These are phyloP conservation scores for Excoecaria cochinchinensis DNA, from an alignment of 345 rosid species.

Conservation along the genomic window DNA sequence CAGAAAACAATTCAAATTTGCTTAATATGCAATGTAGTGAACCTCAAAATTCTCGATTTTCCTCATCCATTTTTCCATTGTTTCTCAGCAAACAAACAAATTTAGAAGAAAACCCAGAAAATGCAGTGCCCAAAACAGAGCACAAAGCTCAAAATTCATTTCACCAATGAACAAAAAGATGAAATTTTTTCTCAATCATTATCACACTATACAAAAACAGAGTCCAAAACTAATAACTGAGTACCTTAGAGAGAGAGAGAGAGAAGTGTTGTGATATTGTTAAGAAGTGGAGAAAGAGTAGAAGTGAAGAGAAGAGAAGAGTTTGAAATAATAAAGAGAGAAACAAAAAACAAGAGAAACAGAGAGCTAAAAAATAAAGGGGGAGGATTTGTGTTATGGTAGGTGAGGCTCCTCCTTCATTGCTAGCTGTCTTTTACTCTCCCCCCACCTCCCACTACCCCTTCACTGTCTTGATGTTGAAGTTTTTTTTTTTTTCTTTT, in stretches of 20 bases:
- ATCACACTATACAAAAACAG: not conserved
- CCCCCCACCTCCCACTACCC: not conserved
- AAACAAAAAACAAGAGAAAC: conserved; percentile 17
- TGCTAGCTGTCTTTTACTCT: conserved; percentile 70
- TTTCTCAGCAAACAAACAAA: conserved; percentile 5
- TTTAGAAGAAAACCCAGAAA: not conserved
- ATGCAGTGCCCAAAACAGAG: not conserved
- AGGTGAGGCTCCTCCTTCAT: conserved; percentile 56
- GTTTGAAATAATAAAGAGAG: conserved; percentile 10
- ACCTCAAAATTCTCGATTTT: not conserved
- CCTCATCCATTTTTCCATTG: not conserved
- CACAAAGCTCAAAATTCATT: not conserved
- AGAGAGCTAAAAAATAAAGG: conserved; percentile 19
- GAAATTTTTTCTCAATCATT: not conserved
- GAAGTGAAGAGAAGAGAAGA: conserved; percentile 2
- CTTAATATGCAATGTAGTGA: not conserved
- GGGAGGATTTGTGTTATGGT: conserved; percentile 25
- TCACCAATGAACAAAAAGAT: not conserved
- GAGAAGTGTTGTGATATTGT: not conserved
- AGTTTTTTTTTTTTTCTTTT: conserved; percentile 38
- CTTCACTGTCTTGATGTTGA: conserved; percentile 50
- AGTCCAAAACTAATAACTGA: not conserved
- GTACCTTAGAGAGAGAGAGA: not conserved
- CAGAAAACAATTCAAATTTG: not conserved
- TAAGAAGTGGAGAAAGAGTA: not conserved